phyloP scores from a whole-genome alignment of 441 rosid species.

The Populus hybrid region DNA sequence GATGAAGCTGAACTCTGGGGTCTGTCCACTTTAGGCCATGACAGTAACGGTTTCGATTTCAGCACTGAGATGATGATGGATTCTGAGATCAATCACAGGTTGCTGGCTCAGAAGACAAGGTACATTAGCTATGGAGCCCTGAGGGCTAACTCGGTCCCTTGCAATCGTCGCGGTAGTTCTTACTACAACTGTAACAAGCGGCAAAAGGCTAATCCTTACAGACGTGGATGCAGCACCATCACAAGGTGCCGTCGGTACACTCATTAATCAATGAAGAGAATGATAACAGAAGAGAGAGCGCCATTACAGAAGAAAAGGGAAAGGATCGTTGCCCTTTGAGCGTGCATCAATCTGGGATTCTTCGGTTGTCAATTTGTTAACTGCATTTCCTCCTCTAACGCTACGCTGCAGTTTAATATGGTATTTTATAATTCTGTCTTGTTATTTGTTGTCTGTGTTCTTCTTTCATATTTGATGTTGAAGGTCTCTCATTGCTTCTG shows the following conservation, averaged over 20 bases:
- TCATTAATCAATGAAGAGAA: constrained; percentile 13
- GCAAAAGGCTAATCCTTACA: constrained; percentile 50
- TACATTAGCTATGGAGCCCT: constrained; percentile 49
- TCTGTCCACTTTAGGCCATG: constrained; percentile 23
- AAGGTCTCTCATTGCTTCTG: neutral
- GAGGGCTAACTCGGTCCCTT: constrained; percentile 37
- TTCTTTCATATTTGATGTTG: neutral
- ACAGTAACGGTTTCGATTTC: constrained; percentile 5
- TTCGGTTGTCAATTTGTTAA: neutral
- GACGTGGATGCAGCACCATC: constrained; percentile 51
- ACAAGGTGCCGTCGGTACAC: constrained; percentile 46
- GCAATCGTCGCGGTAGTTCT: constrained; percentile 47
- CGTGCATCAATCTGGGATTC: neutral
- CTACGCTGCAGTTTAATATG: neutral
- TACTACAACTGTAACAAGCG: constrained; percentile 49
- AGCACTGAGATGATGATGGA: constrained; percentile 38
- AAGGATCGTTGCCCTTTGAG: neutral
- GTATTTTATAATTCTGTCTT: neutral
- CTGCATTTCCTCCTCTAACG: neutral
- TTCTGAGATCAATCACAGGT: constrained; percentile 37
- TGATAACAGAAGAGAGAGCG: neutral
- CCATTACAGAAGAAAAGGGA: neutral
- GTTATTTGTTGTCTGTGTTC: neutral
- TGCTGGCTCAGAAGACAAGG: constrained; percentile 28
- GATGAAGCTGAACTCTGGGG: constrained; percentile 12